Conservation (phyloP, 2,329 filamentous ascomycete species). For the Ambrosiella xylebori region DNA sequence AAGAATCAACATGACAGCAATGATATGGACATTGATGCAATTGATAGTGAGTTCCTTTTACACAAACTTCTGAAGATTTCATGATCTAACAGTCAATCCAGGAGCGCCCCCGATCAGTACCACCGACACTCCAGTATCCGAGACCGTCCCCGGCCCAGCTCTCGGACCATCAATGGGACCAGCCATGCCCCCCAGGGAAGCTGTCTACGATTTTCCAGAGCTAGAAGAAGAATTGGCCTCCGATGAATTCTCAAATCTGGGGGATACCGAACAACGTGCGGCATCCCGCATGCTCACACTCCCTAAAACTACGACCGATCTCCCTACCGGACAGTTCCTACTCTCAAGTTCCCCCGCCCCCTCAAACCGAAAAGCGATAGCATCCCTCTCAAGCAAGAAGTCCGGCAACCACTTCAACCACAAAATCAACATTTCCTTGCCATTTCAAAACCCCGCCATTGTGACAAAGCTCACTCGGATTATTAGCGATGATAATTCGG, state of each 20-base stretch:
- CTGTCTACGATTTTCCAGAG: constrained; percentile 6
- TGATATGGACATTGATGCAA: too few species aligned
- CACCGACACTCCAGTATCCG: neutral
- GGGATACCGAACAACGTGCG: constrained; percentile 48
- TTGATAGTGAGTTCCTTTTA: too few species aligned
- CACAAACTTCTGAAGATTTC: too few species aligned
- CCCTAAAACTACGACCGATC: constrained; percentile 50
- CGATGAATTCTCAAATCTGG: constrained; percentile 29
- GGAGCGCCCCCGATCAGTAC: too few species aligned
- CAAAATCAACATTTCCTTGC: constrained; percentile 47
- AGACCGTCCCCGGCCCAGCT: neutral
- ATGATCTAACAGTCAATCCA: too few species aligned
- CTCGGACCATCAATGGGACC: constrained; percentile 11
- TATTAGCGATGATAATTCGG: constrained; percentile 20
- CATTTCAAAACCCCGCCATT: constrained; percentile 54
- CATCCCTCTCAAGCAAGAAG: constrained; percentile 39
- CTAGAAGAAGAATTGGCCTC: constrained; percentile 15
- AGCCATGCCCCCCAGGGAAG: constrained; percentile 6
- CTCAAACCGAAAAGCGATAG: neutral
- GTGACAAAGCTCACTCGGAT: constrained; percentile 45
- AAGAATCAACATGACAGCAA: too few species aligned
- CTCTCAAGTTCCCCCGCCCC: neutral
- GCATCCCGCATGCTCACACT: constrained; percentile 56
- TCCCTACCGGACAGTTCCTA: constrained; percentile 39
- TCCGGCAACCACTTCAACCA: constrained; percentile 64